Evolutionary conservation across 2,329 filamentous ascomycete species (phyloP).

Genomic region (Coniella vitis): DNA sequence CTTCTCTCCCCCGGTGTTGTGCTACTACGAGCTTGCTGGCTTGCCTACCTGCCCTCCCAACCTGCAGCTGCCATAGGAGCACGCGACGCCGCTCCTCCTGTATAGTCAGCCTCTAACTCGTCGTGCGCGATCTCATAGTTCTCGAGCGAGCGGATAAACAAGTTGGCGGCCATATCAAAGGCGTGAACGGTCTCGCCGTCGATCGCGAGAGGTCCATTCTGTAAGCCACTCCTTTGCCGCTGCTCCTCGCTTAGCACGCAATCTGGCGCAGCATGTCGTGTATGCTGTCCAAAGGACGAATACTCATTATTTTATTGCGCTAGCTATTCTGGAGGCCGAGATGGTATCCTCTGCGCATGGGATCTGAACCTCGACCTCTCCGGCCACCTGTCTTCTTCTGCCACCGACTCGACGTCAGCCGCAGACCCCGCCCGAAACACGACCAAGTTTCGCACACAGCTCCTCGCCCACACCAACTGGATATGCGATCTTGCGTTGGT

Average conservation of each 20-base stretch:
- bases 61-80: constrained; percentile 2
- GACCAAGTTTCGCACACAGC: constrained; percentile 54
- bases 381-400: constrained; percentile 14
- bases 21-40: constrained; percentile 15
- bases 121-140: constrained; percentile 32
- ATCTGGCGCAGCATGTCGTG: neutral
- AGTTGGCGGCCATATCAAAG: constrained; percentile 77
- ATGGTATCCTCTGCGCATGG: constrained; percentile 95
- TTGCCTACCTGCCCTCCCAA: constrained; percentile 21
- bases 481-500: constrained; percentile 86
- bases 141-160: constrained; percentile 53
- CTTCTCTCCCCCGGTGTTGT: constrained; percentile 16
- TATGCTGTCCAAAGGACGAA: neutral
- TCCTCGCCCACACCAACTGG: constrained; percentile 85
- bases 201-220: constrained; percentile 78
- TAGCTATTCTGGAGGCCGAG: constrained; percentile 92
- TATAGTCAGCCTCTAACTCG: constrained; percentile 16
- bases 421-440: constrained; percentile 31
- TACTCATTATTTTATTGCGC: constrained; percentile 20
- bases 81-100: constrained; percentile 1
- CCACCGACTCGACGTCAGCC: constrained; percentile 22
- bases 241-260: constrained; percentile 2
- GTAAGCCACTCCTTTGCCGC: constrained; percentile 46
- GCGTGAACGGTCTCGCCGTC: constrained; percentile 89
- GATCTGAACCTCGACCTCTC: constrained; percentile 69